These are phyloP conservation scores for Thecamonas trahens DNA, from an alignment of 78 protist species.

Conservation along the genomic window DNA sequence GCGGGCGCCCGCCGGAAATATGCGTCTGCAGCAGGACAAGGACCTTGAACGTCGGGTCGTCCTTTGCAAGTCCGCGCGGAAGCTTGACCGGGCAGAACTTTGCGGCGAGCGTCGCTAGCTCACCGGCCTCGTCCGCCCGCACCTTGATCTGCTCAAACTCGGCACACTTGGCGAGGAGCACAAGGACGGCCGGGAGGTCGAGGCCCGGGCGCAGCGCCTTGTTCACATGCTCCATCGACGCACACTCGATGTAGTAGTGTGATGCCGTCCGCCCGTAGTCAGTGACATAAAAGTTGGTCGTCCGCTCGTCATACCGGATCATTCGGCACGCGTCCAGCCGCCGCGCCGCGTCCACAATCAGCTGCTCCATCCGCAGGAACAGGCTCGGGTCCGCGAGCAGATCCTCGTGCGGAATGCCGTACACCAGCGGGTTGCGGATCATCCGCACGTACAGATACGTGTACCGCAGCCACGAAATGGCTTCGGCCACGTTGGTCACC, in stretches of 20 bases:
- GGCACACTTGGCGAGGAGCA: constrained; percentile 39
- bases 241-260: constrained; percentile 83
- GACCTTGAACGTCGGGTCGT: constrained; percentile 44
- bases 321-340: constrained; percentile 59
- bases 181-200: constrained; percentile 63
- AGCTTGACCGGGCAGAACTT: background rate
- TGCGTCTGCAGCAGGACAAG: constrained; percentile 79
- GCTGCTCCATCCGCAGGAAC: background rate
- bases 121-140: constrained; percentile 82
- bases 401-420: constrained; percentile 68
- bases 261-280: constrained; percentile 76
- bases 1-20: constrained; percentile 49
- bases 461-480: constrained; percentile 88
- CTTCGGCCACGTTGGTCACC: constrained; percentile 82
- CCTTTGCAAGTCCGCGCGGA: background rate
- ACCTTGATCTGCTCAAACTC: constrained; percentile 84
- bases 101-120: constrained; percentile 53
- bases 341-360: constrained; percentile 57
- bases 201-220: constrained; percentile 22
- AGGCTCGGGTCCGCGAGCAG: background rate
- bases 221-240: constrained; percentile 65
- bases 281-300: constrained; percentile 58
- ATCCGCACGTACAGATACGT: constrained; percentile 89
- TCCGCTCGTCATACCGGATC: constrained; percentile 69
- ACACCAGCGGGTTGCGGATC: constrained; percentile 82